phyloP scores from a whole-genome alignment of 768 basidiomycete genomes.

The Boletellus ananiceps region DNA sequence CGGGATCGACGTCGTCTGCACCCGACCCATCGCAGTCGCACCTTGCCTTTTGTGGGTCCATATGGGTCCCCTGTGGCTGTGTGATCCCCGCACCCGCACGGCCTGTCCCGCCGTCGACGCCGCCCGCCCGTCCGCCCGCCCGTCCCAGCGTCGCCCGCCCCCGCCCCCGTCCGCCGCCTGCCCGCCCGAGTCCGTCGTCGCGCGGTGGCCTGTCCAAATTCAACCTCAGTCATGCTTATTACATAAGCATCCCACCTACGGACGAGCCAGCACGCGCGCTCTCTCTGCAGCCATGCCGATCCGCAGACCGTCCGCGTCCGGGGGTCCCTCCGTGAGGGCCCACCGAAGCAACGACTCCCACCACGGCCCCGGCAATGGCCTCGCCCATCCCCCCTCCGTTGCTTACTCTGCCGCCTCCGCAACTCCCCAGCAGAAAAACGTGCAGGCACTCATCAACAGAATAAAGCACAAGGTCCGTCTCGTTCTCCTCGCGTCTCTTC shows the following conservation, averaged over 20 bases:
- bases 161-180: no score
- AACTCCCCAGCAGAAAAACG: conserved; percentile 77
- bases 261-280: conserved; percentile 18
- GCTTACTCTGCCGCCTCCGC: conserved; percentile 37
- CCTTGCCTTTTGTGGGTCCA: conserved; percentile 37
- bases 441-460: conserved; percentile 74
- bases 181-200: no score
- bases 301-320: conserved; percentile 58
- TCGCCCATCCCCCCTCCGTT: conserved; percentile 31
- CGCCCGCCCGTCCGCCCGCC: no score
- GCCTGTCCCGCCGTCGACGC: no score
- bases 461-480: conserved; percentile 70
- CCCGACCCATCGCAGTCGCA: background rate
- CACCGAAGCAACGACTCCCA: conserved; percentile 65
- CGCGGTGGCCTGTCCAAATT: no score
- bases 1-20: conserved; percentile 15
- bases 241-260: conserved; percentile 22
- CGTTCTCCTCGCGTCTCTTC: background rate
- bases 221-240: conserved; percentile 5
- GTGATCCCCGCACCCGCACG: conserved; percentile 1
- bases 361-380: conserved; percentile 35
- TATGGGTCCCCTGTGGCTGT: conserved; percentile 43
- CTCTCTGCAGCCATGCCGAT: conserved; percentile 37
- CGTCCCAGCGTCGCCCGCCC: no score
- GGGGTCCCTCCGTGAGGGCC: conserved; percentile 40